A percentile compares a stretch with the other conserved stretches of the same genome.
phyloP scores from a whole-genome alignment of 768 basidiomycete genomes.

The Termitomyces sp. region DNA sequence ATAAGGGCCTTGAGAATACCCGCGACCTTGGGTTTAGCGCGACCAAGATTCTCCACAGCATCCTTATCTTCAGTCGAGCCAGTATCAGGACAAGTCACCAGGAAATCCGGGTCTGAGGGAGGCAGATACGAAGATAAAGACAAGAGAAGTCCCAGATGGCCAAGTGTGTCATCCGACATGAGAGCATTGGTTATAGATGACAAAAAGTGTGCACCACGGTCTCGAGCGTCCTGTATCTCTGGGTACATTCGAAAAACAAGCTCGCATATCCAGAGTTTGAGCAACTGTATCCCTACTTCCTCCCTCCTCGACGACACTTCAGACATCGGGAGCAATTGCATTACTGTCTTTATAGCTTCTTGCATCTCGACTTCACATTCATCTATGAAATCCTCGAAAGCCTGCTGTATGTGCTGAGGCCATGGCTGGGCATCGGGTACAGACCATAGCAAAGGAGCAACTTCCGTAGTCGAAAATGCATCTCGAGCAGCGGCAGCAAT shows the following conservation, averaged over 20 bases:
- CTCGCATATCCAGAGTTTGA: slow-evolving; percentile 27
- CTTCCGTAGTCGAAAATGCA: slow-evolving; percentile 8
- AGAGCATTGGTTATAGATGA: slow-evolving; percentile 16
- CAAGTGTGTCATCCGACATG: slow-evolving; percentile 14
- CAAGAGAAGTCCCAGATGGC: slow-evolving; percentile 18
- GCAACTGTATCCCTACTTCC: slow-evolving; percentile 25
- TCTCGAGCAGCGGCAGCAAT: slow-evolving; percentile 22
- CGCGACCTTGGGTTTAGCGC: slow-evolving; percentile 1
- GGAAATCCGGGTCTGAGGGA: slow-evolving; percentile 8
- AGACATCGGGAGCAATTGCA: background rate
- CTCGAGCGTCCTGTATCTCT: slow-evolving; percentile 16
- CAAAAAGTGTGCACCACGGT: slow-evolving; percentile 19
- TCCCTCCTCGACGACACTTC: slow-evolving; percentile 17
- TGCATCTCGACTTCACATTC: background rate
- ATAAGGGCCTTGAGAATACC: slow-evolving; percentile 1
- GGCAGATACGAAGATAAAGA: slow-evolving; percentile 19
- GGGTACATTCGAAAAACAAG: slow-evolving; percentile 19
- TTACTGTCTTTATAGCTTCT: background rate
- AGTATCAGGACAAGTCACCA: background rate
- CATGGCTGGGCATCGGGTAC: slow-evolving; percentile 3
- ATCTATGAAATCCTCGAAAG: slow-evolving; percentile 7
- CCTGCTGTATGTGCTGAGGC: background rate
- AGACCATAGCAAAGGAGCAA: slow-evolving; percentile 1
- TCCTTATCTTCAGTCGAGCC: background rate
- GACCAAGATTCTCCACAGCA: background rate